A percentile compares a stretch with the other conserved stretches of the same genome.
phyloP scores from a whole-genome alignment of 2,329 filamentous ascomycete genomes.

The Ceratocystis harringtonii region DNA sequence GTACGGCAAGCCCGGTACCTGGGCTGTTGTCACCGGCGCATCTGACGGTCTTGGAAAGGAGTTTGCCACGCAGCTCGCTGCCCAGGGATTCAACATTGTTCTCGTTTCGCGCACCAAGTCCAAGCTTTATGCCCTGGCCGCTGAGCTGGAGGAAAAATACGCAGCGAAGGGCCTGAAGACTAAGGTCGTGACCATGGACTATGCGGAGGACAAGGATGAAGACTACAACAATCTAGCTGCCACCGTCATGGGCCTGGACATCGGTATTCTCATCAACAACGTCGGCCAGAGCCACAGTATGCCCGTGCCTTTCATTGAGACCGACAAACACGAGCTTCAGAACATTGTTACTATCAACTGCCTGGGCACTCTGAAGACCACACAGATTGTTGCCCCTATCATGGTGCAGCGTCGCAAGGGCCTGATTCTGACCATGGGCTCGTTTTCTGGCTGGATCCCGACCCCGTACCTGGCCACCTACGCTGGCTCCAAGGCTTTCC shows the following conservation, averaged over 20 bases:
- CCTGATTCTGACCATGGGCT: slow-evolving; percentile 92
- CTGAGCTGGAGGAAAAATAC: slow-evolving; percentile 60
- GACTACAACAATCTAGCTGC: slow-evolving; percentile 65
- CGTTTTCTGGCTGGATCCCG: slow-evolving; percentile 82
- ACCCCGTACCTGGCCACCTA: slow-evolving; percentile 90
- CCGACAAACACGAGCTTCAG: slow-evolving; percentile 61
- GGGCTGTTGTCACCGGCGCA: slow-evolving; percentile 88
- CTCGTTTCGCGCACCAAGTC: slow-evolving; percentile 91
- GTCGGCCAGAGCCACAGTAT: slow-evolving; percentile 90
- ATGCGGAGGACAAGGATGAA: slow-evolving; percentile 57
- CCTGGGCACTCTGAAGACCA: slow-evolving; percentile 74
- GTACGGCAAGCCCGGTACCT: slow-evolving; percentile 82
- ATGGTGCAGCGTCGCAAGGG: slow-evolving; percentile 76
- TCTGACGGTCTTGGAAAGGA: slow-evolving; percentile 96
- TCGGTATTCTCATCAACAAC: slow-evolving; percentile 89
- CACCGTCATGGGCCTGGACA: slow-evolving; percentile 56
- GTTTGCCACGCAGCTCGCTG: slow-evolving; percentile 77
- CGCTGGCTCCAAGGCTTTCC: slow-evolving; percentile 93
- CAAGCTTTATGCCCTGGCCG: slow-evolving; percentile 65
- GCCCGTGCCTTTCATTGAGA: slow-evolving; percentile 75
- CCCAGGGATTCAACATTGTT: slow-evolving; percentile 85
- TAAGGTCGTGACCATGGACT: slow-evolving; percentile 83
- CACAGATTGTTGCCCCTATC: slow-evolving; percentile 67
- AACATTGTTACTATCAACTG: slow-evolving; percentile 95
- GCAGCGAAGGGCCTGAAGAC: slow-evolving; percentile 46